Base-by-base conservation (phyloP, 345 rosid species). In the Salix brachista region DNA sequence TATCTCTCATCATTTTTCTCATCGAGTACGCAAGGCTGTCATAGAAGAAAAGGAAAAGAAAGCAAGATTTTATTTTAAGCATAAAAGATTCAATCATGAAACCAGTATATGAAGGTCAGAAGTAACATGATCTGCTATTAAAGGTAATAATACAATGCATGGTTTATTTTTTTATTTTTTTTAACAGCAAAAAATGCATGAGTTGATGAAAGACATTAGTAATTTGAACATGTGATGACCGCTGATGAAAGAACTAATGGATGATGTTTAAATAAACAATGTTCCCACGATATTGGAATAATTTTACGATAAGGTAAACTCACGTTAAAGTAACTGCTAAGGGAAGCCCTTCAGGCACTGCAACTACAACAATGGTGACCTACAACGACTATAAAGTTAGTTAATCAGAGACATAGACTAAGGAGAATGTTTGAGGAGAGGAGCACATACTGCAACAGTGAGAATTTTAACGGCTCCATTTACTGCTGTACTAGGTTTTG, bases 311-410 rank as follows among this genome's bases (percentile, higher is more conserved):
- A 0, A 3, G 7, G 52, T 69, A 72, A 70, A 82, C 98, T 91
- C 87, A 96, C 99, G 99, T 96, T 82, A 96, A 87, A n/a, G 99
- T 96, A 75, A 96, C 99, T 75, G 99, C 99, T 82, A 96, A 78
- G 46, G 99, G 99, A 80, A 96, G 97, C 81, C 99, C 99, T 77
- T 96, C 99, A 34, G 99, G 99, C 79, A 96, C 99, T 1, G 99
- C 99, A 83, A 96, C 99, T 58, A 96, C 99, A 56, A 96, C 98
- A 81, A 96, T 96, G 25, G 98, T 94, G 52, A 96, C 99, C 99
- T 96, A 52, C 52, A 84, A 10, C 7, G 79, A 25, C 75, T 37
- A 28, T 68, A 65, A 44, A 3, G 65, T 69, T 34, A 69, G 74
- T 41, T 73, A 41, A 68, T 13, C 21, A 62, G 26, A 62, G 61